Evolutionary conservation across 768 basidiomycete species (phyloP).

Genomic region (Cyclocybe cylindracea): DNA sequence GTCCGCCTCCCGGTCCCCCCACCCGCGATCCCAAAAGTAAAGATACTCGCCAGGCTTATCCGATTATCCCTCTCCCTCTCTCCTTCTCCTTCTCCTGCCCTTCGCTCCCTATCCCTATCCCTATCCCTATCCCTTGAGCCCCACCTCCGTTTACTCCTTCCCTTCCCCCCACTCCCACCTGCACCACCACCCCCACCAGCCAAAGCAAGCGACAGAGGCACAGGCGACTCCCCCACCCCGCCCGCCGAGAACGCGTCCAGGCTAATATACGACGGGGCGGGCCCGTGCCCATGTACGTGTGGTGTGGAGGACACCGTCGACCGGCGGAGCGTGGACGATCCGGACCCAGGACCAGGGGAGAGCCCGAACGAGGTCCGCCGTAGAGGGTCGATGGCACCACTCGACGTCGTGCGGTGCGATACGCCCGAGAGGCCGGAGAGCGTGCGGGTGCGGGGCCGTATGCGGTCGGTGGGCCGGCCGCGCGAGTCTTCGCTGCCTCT

Average conservation of each 20-base stretch:
- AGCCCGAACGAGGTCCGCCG: constrained; percentile 27
- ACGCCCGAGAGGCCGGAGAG: constrained; percentile 45
- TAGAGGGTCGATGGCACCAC: constrained; percentile 38
- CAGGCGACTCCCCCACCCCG: constrained; percentile 70
- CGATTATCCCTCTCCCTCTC: constrained; percentile 38
- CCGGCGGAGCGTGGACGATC: constrained; percentile 31
- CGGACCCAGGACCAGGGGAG: no score
- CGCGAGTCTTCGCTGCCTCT: constrained; percentile 23
- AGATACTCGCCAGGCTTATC: constrained; percentile 54
- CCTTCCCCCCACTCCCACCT: no score
- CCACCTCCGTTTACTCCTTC: no score
- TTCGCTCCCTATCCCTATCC: no score
- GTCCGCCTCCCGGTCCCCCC: neutral
- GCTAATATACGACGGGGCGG: constrained; percentile 43
- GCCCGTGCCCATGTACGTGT: constrained; percentile 30
- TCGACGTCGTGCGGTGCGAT: constrained; percentile 39
- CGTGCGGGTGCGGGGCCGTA: no score
- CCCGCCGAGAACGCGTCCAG: constrained; percentile 43
- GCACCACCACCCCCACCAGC: no score
- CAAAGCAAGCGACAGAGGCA: constrained; percentile 36
- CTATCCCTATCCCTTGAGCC: no score
- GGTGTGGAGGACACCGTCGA: constrained; percentile 36
- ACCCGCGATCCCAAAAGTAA: constrained; percentile 38
- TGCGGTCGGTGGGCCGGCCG: no score
- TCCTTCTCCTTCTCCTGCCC: no score